Evolutionary conservation across 2,329 filamentous ascomycete species (phyloP).

Genomic region (Diaporthe eres): DNA sequence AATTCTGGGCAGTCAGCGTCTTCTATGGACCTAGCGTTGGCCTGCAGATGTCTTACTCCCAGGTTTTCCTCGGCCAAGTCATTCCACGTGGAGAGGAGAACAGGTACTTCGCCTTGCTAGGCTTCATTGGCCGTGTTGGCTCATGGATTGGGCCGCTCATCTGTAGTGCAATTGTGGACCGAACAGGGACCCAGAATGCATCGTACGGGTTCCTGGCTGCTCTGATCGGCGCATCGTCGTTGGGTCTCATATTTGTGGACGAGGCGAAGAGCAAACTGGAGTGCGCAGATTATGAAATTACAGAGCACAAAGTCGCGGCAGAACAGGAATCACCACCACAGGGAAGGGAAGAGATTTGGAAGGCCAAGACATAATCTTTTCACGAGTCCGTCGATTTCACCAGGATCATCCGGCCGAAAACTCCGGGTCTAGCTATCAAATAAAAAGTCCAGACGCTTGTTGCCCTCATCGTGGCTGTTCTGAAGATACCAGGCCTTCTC

Average conservation of each 20-base stretch:
- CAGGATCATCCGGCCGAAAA: accelerated
- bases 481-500: neutral
- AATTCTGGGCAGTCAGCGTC: conserved; percentile 19
- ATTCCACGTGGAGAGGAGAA: conserved; percentile 22
- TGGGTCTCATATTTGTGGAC: conserved; percentile 15
- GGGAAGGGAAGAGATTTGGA: neutral
- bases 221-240: conserved; percentile 7
- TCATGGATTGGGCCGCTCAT: conserved; percentile 23
- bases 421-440: neutral
- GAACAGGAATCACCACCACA: neutral
- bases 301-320: neutral
- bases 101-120: conserved; percentile 18
- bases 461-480: neutral
- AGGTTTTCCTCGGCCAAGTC: conserved; percentile 21
- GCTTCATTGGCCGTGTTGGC: neutral
- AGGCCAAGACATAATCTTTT: neutral
- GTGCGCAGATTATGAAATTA: neutral
- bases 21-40: conserved; percentile 4
- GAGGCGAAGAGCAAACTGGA: conserved; percentile 9
- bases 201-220: conserved; percentile 19
- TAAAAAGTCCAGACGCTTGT: neutral
- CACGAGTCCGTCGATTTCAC: no score
- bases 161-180: conserved; percentile 19
- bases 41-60: conserved; percentile 13
- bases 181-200: conserved; percentile 3